Evolutionary conservation across 768 basidiomycete genomes (phyloP), one percentile per base, ranked within the genome.

Genomic region (Russula virescens): DNA sequence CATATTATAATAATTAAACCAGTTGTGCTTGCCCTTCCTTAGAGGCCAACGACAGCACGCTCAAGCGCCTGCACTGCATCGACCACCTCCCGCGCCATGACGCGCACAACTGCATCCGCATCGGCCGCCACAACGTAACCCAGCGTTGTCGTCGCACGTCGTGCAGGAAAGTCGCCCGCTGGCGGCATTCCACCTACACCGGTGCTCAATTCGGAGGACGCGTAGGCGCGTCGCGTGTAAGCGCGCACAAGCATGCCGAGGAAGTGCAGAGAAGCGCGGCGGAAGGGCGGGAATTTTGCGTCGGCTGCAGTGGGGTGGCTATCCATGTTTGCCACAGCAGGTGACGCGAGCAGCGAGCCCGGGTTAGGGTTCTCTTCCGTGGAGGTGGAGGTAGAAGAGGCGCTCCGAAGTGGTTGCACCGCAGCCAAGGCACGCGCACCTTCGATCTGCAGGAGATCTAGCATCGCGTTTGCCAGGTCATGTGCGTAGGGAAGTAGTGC

Each of bases 211-310:
- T 34, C 14, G n/a, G 62, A 52, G 14, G 34, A 40, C 5, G 26
- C 16, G 62, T 88, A 83, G 31, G 31, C 31, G 31, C 31, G 31
- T 31, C 31, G 31, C 8, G 31, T 31, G 31, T 31, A 31, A 3
- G 31, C 31, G 8, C 81, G 79, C n/a, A 93, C 72, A 35, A 94
- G 76, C 10, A 87, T 70, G 0, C 84, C 78, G 47, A 96, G 77
- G 71, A 97, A 88, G 68, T 94, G 86, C n/a, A 97, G 70, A 0
- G 91, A 93, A 1, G 91, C 87, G 46, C 96, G 87, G 35, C 95
- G 83, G 4, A 98, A 76, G 1, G 91, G 81, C 1, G 95, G 91
- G 52, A 90, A 79, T 70, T 86, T 91, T 0, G 88, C 65, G 67
- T 86, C 76, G 3, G 74, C 74, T 0, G 81, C 78, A 0, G 83